Evolutionary conservation across 176 grass and related monocot species (phyloP).

Genomic region (Oryza punctata): DNA sequence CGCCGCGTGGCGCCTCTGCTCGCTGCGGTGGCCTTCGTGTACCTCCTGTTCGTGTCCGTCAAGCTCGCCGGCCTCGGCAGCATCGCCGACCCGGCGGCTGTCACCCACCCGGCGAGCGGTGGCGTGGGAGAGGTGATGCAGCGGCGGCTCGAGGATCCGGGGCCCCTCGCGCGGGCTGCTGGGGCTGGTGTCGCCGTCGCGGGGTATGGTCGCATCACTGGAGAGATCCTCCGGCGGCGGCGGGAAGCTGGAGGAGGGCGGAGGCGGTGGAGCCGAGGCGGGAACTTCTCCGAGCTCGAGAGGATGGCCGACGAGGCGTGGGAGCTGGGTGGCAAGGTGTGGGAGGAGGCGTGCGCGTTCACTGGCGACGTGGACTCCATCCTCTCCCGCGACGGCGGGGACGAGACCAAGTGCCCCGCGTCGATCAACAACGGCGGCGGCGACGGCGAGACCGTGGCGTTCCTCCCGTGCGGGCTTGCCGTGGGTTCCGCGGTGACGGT

Average conservation of each 20-base stretch:
- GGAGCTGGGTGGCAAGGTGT: slow-evolving; percentile 60
- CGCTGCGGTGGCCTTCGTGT: slow-evolving; percentile 43
- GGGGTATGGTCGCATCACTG: slow-evolving; percentile 75
- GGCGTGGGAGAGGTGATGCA: neutral
- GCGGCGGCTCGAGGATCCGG: neutral
- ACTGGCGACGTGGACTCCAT: slow-evolving; percentile 35
- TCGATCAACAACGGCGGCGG: slow-evolving; percentile 34
- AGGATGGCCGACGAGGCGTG: slow-evolving; percentile 69
- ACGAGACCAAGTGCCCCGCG: slow-evolving; percentile 47
- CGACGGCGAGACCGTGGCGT: slow-evolving; percentile 22
- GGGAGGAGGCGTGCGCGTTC: slow-evolving; percentile 71
- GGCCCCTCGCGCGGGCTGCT: neutral
- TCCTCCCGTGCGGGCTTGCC: slow-evolving; percentile 77
- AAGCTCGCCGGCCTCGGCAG: slow-evolving; percentile 54
- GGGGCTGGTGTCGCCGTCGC: neutral
- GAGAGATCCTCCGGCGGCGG: slow-evolving; percentile 52
- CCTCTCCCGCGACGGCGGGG: slow-evolving; percentile 29
- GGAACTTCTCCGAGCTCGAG: slow-evolving; percentile 85
- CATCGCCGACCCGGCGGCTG: neutral
- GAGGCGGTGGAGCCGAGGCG: slow-evolving; percentile 45
- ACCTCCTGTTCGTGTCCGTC: slow-evolving; percentile 63
- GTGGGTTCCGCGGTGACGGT: slow-evolving; percentile 83
- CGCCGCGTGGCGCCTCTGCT: slow-evolving; percentile 42
- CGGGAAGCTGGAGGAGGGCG: neutral
- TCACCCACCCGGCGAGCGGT: neutral